Percentiles rank a stretch among this genome's conserved stretches.
phyloP scores from a whole-genome alignment of 305 asterid genomes.

The Fraxinus ornus region DNA sequence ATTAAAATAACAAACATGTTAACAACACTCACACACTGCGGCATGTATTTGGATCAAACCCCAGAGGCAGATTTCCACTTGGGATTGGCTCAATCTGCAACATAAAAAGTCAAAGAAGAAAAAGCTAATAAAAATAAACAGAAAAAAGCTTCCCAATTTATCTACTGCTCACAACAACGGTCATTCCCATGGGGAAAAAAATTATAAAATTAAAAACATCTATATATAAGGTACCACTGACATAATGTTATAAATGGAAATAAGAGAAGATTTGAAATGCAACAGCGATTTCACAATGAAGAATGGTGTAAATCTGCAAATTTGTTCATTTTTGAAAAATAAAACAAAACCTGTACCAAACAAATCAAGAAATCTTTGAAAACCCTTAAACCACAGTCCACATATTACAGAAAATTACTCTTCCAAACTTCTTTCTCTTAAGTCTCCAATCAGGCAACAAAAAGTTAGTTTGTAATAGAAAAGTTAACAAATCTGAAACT shows the following conservation, averaged over 20 bases:
- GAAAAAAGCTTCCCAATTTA: slow-evolving; percentile 16
- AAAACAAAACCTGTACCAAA: background rate
- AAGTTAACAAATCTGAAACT: background rate
- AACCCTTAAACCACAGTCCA: background rate
- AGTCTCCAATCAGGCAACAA: slow-evolving; percentile 2
- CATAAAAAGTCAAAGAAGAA: slow-evolving; percentile 29
- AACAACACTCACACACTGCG: slow-evolving; percentile 92
- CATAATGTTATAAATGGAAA: background rate
- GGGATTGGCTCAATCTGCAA: slow-evolving; percentile 91
- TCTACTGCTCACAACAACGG: slow-evolving; percentile 17
- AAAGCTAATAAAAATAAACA: slow-evolving; percentile 24
- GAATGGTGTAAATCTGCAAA: background rate
- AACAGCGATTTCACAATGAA: background rate
- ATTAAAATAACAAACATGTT: slow-evolving; percentile 19
- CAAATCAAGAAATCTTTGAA: background rate
- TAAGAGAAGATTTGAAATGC: background rate
- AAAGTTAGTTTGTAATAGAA: background rate
- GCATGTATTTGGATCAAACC: slow-evolving; percentile 91
- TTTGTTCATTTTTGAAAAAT: background rate
- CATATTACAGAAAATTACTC: background rate
- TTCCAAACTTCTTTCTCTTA: background rate
- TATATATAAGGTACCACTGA: background rate
- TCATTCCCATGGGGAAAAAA: background rate
- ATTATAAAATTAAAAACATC: background rate
- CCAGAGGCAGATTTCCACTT: slow-evolving; percentile 95